Evolutionary conservation across 805 yeast species (phyloP), one percentile per base, ranked within the genome.

Genomic region (Teunomyces atbi): DNA sequence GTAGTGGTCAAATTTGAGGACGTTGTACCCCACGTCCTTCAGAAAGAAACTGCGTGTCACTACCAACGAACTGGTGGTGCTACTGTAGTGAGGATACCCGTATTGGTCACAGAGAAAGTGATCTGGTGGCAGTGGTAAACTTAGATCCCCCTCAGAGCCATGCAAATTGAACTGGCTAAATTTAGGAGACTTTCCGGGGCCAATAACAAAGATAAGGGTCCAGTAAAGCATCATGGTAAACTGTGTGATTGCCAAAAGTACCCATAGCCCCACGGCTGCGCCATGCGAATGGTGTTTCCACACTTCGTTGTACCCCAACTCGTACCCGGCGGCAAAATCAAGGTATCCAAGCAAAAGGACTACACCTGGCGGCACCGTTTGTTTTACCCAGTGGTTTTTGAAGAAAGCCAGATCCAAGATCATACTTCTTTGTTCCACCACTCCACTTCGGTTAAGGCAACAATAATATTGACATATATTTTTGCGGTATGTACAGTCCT

Each of bases 41-140:
- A 90, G 83, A 58, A 88, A 97, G 53, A 82, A 92, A 0, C 86
- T 62, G 43, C 97, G 71, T 20, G 80, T 77, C 1, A 83, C 73
- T 57, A 87, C 89, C 26, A 87, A 63, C 4, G 84, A 75, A 41
- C 77, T 69, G 59, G 96, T 88, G 8, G 66, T 62, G 1, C 84
- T 65, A 58, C 96, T 89, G 82, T 87, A 91, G 21, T 71, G 69
- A 0, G 96, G 95, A 52, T 76, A 80, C 0, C 98, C 97, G 46
- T 77, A 73, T 7, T 66, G 68, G 60, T 86, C 90, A 60, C 96
- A 86, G 13, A 75, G 59, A 59, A 89, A 91, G 19, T 74, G 66
- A 1, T 63, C 71, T 0, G 95, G 94, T 1, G 82, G 74, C 0
- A 61, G 58, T 2, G 66, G 61, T 7, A 69, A 58, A 5, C 45